Percentiles rank a stretch among this genome's conserved stretches.
Conservation (phyloP, 495 filamentous ascomycete species). For the Hypoxylon crocopeplum region DNA sequence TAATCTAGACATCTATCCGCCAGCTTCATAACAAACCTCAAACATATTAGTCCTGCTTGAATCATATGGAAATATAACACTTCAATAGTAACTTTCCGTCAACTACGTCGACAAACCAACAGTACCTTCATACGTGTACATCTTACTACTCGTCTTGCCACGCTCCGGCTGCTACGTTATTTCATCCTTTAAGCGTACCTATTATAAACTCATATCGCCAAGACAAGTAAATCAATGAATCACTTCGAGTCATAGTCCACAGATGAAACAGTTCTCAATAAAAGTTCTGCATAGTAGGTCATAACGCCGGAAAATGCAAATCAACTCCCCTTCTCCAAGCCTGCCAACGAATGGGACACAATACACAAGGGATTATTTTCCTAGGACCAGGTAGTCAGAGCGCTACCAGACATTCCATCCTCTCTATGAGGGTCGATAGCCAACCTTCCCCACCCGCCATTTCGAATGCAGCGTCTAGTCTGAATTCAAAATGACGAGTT, state of each 20-base stretch:
- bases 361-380: slow-evolving; percentile 26
- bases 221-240: background rate
- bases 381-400: slow-evolving; percentile 27
- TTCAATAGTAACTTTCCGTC: too few relatives aligned
- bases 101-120: background rate
- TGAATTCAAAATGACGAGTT: slow-evolving; percentile 5
- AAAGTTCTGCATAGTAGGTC: slow-evolving; percentile 24
- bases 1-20: too few relatives aligned
- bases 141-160: background rate
- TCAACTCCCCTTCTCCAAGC: slow-evolving; percentile 37
- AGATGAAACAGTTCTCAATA: slow-evolving; percentile 25
- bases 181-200: background rate
- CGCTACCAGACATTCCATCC: slow-evolving; percentile 35
- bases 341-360: slow-evolving; percentile 23
- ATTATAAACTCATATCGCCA: background rate
- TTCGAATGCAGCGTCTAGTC: slow-evolving; percentile 23
- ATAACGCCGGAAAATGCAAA: slow-evolving; percentile 29
- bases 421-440: slow-evolving; percentile 6
- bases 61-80: too few relatives aligned
- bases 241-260: background rate
- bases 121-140: background rate
- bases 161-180: background rate
- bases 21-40: too few relatives aligned
- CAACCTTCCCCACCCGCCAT: slow-evolving; percentile 4
- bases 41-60: background rate